Evolutionary conservation across 306 rosid genomes (phyloP).

Genomic region (Mucuna pruriens): DNA sequence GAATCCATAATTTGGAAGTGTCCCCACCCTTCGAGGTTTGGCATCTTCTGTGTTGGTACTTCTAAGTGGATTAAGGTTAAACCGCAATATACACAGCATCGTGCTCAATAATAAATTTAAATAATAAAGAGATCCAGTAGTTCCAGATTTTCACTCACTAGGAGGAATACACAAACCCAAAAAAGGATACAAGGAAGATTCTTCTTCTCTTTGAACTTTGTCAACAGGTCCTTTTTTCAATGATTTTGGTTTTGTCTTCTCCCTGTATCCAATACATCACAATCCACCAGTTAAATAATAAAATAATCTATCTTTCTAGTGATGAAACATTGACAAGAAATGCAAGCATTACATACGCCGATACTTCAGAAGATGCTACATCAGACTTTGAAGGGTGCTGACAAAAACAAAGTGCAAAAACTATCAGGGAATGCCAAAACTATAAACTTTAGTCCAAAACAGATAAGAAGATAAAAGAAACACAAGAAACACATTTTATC

Average conservation of each 20-base stretch:
- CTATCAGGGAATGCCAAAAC: slow-evolving; percentile 27
- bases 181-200: slow-evolving; percentile 81
- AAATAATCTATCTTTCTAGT: background rate
- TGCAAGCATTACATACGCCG: slow-evolving; percentile 55
- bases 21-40: slow-evolving; percentile 63
- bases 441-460: background rate
- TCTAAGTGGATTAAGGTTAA: slow-evolving; percentile 60
- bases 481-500: slow-evolving; percentile 6
- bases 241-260: slow-evolving; percentile 61
- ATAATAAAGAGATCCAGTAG: slow-evolving; percentile 3
- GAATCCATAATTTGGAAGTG: slow-evolving; percentile 90
- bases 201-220: slow-evolving; percentile 61
- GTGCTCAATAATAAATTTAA: slow-evolving; percentile 4
- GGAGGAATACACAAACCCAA: slow-evolving; percentile 20
- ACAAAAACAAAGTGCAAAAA: slow-evolving; percentile 40
- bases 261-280: slow-evolving; percentile 57
- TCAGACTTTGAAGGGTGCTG: slow-evolving; percentile 73
- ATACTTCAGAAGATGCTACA: slow-evolving; percentile 59
- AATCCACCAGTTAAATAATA: slow-evolving; percentile 20
- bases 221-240: slow-evolving; percentile 50
- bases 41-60: slow-evolving; percentile 64
- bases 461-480: background rate
- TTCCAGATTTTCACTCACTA: slow-evolving; percentile 19
- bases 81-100: slow-evolving; percentile 21
- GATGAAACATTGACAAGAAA: slow-evolving; percentile 21